phyloP scores from a whole-genome alignment of 1,284 basidiomycete species.

The Sporisorium exsertum region DNA sequence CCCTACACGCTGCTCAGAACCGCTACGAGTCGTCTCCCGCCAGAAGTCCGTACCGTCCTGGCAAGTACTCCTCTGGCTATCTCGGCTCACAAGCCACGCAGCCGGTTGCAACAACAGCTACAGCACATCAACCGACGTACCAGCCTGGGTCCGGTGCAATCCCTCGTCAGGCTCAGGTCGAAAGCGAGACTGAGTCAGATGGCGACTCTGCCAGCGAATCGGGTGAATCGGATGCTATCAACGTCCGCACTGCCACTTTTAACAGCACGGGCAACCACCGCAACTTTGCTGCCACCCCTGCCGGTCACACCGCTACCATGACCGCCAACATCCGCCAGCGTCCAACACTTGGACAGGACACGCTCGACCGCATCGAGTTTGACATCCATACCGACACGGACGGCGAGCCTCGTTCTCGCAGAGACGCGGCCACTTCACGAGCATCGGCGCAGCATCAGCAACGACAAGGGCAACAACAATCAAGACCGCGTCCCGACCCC shows the following conservation, averaged over 20 bases:
- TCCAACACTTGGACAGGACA: conserved; percentile 45
- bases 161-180: conserved; percentile 28
- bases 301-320: conserved; percentile 39
- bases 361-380: conserved; percentile 47
- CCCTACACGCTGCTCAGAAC: conserved; percentile 23
- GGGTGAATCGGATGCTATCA: conserved; percentile 32
- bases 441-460: conserved; percentile 3
- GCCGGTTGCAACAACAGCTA: conserved; percentile 10
- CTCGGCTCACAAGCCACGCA: conserved; percentile 3
- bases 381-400: conserved; percentile 44
- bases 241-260: conserved; percentile 28
- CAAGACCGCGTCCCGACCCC: conserved; percentile 28
- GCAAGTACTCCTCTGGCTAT: conserved; percentile 27
- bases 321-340: conserved; percentile 32
- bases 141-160: conserved; percentile 15
- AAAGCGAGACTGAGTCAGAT: conserved; percentile 48
- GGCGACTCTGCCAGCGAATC: conserved; percentile 44
- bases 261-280: conserved; percentile 55
- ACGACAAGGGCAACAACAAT: neutral
- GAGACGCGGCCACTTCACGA: conserved; percentile 6
- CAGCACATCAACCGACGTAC: neutral
- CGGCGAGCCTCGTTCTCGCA: conserved; percentile 23
- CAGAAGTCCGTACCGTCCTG: conserved; percentile 36
- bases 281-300: conserved; percentile 46
- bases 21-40: conserved; percentile 33